A percentile compares a stretch with the other conserved stretches of the same genome.
Evolutionary conservation across 2,329 filamentous ascomycete species (phyloP).

Genomic region (Botrytis tulipae): DNA sequence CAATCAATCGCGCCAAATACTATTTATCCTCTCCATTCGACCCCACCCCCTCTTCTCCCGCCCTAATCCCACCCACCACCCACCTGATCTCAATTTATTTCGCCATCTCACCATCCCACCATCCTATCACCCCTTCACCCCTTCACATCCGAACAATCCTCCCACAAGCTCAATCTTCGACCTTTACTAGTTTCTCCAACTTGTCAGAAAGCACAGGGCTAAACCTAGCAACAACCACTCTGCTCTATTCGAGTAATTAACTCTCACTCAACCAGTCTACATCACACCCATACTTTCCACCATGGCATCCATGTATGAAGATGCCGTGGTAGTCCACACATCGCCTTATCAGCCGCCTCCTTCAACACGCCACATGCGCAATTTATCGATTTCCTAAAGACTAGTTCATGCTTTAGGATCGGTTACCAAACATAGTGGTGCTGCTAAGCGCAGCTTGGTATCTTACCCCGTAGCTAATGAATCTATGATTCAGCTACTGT

Average conservation of each 20-base stretch:
- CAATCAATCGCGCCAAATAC: constrained; percentile 60
- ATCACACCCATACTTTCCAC: neutral
- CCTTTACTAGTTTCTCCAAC: neutral
- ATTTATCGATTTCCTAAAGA: neutral
- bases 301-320: neutral
- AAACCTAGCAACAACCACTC: neutral
- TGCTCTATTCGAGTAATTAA: neutral
- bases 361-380: neutral
- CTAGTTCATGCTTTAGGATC: constrained; percentile 1
- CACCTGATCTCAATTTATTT: constrained; percentile 15
- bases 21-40: constrained; percentile 49
- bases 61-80: neutral
- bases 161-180: neutral
- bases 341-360: neutral
- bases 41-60: neutral
- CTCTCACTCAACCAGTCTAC: neutral
- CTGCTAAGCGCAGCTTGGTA: neutral
- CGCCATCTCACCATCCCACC: constrained; percentile 30
- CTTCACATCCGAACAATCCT: neutral
- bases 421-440: neutral
- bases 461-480: neutral
- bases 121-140: constrained; percentile 28
- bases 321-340: too few relatives aligned
- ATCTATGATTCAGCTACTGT: neutral
- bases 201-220: neutral